Conservation (phyloP, 2,329 filamentous ascomycete genomes). For the Fragosphaeria purpurea region DNA sequence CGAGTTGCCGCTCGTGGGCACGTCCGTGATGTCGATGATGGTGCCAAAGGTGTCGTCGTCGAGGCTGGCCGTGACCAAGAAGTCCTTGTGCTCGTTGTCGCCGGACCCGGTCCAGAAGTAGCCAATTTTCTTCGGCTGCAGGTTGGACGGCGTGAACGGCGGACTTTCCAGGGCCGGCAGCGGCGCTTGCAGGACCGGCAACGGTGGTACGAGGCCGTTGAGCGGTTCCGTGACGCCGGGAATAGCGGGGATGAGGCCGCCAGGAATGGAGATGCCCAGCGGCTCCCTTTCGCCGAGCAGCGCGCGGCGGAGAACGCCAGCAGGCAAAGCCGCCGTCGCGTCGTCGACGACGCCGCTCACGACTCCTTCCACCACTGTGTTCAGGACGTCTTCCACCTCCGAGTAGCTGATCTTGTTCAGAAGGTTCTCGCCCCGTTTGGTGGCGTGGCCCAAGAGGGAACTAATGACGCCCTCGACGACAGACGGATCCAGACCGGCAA, state of each 20-base stretch:
- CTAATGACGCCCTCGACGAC: too few species aligned
- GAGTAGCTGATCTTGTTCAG: too few species aligned
- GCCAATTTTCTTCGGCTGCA: constrained; percentile 56
- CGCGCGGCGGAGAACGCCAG: too few species aligned
- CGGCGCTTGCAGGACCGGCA: constrained; percentile 49
- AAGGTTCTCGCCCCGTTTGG: too few species aligned
- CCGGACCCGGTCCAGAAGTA: constrained; percentile 55
- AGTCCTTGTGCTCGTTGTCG: constrained; percentile 50
- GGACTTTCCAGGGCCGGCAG: constrained; percentile 47
- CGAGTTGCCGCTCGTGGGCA: constrained; percentile 48
- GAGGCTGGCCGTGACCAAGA: constrained; percentile 47
- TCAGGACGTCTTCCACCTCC: too few species aligned
- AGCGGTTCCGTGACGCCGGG: constrained; percentile 50
- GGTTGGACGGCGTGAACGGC: constrained; percentile 40
- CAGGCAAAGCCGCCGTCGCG: too few species aligned
- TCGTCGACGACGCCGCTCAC: too few species aligned
- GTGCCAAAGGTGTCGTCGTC: constrained; percentile 55
- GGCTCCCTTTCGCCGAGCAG: constrained; percentile 16
- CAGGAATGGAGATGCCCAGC: constrained; percentile 34
- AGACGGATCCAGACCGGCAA: too few species aligned
- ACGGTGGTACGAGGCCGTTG: constrained; percentile 36
- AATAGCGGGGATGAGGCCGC: constrained; percentile 44
- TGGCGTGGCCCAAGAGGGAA: too few species aligned
- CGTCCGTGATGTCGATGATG: constrained; percentile 47
- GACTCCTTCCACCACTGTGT: too few species aligned